Conservation (phyloP, 306 rosid genomes). For the Prunus salicina region DNA sequence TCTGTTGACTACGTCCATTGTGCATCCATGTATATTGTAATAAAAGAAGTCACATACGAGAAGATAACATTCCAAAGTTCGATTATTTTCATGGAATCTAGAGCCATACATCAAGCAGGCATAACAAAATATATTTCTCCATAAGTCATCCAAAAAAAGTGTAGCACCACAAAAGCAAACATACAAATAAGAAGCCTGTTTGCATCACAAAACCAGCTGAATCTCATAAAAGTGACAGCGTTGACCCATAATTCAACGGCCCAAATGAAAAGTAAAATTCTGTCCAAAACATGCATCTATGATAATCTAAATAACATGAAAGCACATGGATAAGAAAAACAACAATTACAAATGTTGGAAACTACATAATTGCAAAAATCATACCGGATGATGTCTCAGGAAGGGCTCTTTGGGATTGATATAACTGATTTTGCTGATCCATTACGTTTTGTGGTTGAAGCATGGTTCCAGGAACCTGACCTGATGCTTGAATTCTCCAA, state of each 20-base stretch:
- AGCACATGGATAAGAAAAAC: neutral
- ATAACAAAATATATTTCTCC: neutral
- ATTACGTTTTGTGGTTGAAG: slow-evolving; percentile 66
- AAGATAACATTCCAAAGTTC: neutral
- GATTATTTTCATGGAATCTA: neutral
- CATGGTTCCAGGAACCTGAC: slow-evolving; percentile 55
- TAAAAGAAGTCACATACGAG: neutral
- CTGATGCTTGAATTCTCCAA: slow-evolving; percentile 57
- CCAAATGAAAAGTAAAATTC: neutral
- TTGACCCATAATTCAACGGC: neutral
- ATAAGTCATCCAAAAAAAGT: neutral
- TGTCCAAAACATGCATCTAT: neutral
- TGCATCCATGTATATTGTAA: neutral
- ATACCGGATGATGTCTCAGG: slow-evolving; percentile 79
- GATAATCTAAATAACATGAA: neutral
- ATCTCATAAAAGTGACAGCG: no score
- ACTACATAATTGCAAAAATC: slow-evolving; percentile 23
- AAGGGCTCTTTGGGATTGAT: slow-evolving; percentile 72
- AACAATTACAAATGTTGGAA: neutral
- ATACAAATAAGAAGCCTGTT: neutral
- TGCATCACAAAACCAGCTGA: neutral
- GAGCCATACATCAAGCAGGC: neutral
- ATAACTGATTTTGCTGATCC: slow-evolving; percentile 76
- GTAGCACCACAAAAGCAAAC: neutral
- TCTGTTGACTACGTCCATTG: neutral